Evolutionary conservation across 345 rosid species (phyloP).

Genomic region (Geranium brycei): DNA sequence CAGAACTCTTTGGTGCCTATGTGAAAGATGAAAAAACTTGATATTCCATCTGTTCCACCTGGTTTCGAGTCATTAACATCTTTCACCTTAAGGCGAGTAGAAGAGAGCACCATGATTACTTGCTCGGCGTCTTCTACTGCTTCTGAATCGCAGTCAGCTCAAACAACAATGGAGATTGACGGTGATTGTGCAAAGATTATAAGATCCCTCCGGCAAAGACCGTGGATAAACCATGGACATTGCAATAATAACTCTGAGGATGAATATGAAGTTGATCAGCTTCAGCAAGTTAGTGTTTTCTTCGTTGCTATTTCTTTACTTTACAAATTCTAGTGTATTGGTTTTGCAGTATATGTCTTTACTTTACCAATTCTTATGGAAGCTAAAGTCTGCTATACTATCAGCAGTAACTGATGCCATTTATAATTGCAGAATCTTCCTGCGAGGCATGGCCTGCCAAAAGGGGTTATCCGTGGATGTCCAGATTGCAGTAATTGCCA

Average conservation of each 20-base stretch:
- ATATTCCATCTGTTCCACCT: constrained; percentile 79
- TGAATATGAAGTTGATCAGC: constrained; percentile 34
- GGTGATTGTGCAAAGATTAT: constrained; percentile 26
- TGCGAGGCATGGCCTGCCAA: constrained; percentile 41
- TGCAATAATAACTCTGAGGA: constrained; percentile 33
- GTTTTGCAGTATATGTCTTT: not conserved
- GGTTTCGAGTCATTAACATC: constrained; percentile 88
- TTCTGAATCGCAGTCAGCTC: constrained; percentile 10
- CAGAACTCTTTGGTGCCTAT: constrained; percentile 71
- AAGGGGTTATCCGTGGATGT: constrained; percentile 81
- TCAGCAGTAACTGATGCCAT: not conserved
- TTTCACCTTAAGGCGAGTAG: constrained; percentile 39
- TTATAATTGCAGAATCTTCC: constrained; percentile 36
- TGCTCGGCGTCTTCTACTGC: constrained; percentile 15
- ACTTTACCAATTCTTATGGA: not conserved
- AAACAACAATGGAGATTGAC: constrained; percentile 32
- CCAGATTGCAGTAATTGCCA: constrained; percentile 68
- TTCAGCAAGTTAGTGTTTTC: constrained; percentile 34
- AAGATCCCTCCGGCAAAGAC: constrained; percentile 42
- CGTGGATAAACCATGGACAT: constrained; percentile 49
- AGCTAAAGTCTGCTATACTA: too few species aligned
- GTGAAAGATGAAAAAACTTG: constrained; percentile 76
- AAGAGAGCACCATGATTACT: constrained; percentile 19
- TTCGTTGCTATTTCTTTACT: not conserved
- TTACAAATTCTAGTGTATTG: constrained; percentile 5